Base-by-base conservation (phyloP, 2,329 filamentous ascomycete genomes). In the Cladophialophora bantiana region DNA sequence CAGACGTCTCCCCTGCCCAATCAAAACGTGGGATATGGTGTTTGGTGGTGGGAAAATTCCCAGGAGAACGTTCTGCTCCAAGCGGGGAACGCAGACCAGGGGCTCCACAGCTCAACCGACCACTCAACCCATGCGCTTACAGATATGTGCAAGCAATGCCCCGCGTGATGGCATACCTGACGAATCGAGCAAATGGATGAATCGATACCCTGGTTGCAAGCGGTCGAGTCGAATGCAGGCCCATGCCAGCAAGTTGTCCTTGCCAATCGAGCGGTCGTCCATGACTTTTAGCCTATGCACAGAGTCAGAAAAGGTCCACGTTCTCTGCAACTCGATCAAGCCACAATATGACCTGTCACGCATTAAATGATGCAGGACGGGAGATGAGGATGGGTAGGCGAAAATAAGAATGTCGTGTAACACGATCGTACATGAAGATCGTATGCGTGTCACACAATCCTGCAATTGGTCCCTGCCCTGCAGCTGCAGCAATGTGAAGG, bases 141-240 rank as follows among this genome's bases (percentile, higher is more conserved):
- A 84, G 59, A 97, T 85, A 77, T 88, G 89, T 35, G 97, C 87
- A 66, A 98, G 79, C 59, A 98, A 74, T 13, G 88, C 83, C 0
- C 92, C 93, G 26, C 87, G 84, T 2, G 86, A 90, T 64, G 87
- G 78, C 35, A 83, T 81, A 0, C 92, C 92, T 68, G 88, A 84
- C 32, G 83, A 82, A 75, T 96, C 89, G 69, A 91, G 83, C 65
- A 98, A 80, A 73, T 89, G 90, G 64, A 98, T 83, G 71, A 97
- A 88, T 10, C 93, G 84, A 72, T 91, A 91, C 0, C 95, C 94
- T 38, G 85, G 81, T 67, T 88, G 87, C 66, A 97, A 78, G 7
- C 93, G 86, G 78, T 97, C 93, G 26, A 98, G 85, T 45, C 93
- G 86, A 72, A 96, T 89, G 75, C 93, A 97, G 1, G 91, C 89